Evolutionary conservation across 306 rosid genomes (phyloP).

Genomic region (Prunus campanulata): DNA sequence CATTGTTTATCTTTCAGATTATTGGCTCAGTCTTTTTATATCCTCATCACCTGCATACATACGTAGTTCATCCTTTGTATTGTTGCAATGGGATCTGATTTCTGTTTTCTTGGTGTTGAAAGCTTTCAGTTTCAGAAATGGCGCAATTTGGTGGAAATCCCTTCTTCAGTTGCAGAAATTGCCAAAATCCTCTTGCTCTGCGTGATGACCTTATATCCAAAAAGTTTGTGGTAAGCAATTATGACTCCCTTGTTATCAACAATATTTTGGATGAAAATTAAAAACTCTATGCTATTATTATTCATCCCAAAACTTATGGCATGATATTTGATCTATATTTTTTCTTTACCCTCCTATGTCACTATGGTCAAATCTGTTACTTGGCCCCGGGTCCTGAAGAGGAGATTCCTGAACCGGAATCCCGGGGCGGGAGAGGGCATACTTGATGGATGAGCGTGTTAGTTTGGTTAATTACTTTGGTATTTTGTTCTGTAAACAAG

Average conservation of each 20-base stretch:
- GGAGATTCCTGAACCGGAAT: no score
- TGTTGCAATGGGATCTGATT: not conserved
- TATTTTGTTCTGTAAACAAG: not conserved
- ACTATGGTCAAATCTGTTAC: no score
- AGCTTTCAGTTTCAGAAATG: conserved; percentile 15
- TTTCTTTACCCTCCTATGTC: not conserved
- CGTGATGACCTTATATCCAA: conserved; percentile 35
- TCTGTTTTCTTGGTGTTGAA: not conserved
- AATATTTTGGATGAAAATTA: not conserved
- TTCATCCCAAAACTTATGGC: not conserved
- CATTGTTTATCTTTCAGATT: not conserved
- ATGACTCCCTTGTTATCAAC: not conserved
- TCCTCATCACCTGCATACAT: not conserved
- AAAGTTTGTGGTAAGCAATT: conserved; percentile 19
- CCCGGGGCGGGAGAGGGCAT: no score
- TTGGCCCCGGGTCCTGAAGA: no score
- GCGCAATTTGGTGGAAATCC: conserved; percentile 19
- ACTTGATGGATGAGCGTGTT: not conserved
- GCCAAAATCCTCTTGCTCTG: conserved; percentile 35
- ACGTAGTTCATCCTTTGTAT: not conserved
- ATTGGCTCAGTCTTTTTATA: not conserved
- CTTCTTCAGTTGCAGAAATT: conserved; percentile 27
- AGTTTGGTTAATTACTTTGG: not conserved
- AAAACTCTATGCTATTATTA: not conserved
- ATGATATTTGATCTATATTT: not conserved